These are phyloP conservation scores for Cavenderia fasciculata DNA, from an alignment of 78 protist genomes.

Conservation along the genomic window DNA sequence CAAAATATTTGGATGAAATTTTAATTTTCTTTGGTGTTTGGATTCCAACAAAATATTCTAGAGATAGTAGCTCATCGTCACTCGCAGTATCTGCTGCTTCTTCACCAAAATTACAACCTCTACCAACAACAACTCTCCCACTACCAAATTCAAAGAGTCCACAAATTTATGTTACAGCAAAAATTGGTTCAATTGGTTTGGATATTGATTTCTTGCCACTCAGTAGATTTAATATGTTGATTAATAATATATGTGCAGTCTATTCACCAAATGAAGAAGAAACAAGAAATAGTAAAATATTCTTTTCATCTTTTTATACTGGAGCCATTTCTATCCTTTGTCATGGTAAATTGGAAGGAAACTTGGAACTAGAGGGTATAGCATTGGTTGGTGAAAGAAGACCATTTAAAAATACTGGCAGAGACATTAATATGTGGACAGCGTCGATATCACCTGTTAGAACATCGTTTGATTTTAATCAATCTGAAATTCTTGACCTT, in stretches of 20 bases:
- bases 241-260: conserved; percentile 62
- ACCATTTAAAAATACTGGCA: conserved; percentile 11
- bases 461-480: conserved; percentile 70
- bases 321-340: conserved; percentile 36
- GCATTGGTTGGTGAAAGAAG: conserved; percentile 53
- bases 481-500: conserved; percentile 46
- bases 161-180: conserved; percentile 36
- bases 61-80: neutral
- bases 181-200: conserved; percentile 38
- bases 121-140: neutral
- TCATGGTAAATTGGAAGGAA: conserved; percentile 67
- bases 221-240: conserved; percentile 49
- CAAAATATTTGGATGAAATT: conserved; percentile 53
- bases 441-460: conserved; percentile 44
- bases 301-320: conserved; percentile 40
- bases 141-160: conserved; percentile 37
- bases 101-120: conserved; percentile 3
- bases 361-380: conserved; percentile 51
- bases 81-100: conserved; percentile 60
- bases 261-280: conserved; percentile 47
- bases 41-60: conserved; percentile 15
- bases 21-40: conserved; percentile 24
- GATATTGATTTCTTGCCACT: conserved; percentile 69
- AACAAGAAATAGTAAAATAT: neutral
- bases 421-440: conserved; percentile 64